Conservation (phyloP, 495 filamentous ascomycete species). For the Hyaloscypha variabilis region DNA sequence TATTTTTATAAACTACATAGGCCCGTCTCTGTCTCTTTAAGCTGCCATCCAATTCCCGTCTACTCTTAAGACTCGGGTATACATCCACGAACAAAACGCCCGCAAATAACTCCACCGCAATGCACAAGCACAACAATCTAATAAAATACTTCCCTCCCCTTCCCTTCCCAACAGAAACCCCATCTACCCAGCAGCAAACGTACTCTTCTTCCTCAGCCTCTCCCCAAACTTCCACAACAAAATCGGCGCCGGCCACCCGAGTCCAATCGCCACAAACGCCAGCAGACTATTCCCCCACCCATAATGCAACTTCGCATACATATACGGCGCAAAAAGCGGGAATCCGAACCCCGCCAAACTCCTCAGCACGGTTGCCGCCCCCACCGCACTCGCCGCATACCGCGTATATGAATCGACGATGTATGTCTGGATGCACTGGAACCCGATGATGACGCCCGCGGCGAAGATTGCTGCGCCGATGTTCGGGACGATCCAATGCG, state of each 20-base stretch:
- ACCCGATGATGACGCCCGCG: slow-evolving; percentile 61
- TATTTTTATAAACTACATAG: no score
- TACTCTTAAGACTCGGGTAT: no score
- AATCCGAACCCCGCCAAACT: slow-evolving; percentile 74
- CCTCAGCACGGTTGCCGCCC: slow-evolving; percentile 66
- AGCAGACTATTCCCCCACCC: slow-evolving; percentile 61
- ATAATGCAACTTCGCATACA: slow-evolving; percentile 59
- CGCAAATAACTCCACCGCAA: no score
- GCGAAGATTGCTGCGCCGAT: slow-evolving; percentile 65
- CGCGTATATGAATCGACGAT: slow-evolving; percentile 77
- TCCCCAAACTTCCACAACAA: slow-evolving; percentile 53
- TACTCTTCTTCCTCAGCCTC: slow-evolving; percentile 53
- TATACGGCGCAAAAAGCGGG: slow-evolving; percentile 71
- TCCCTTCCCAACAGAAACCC: not conserved
- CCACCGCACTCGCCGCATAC: slow-evolving; percentile 74
- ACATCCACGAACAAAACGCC: no score
- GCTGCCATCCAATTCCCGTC: no score
- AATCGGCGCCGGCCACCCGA: slow-evolving; percentile 52
- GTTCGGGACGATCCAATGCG: slow-evolving; percentile 74
- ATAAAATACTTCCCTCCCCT: no score
- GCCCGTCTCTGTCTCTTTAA: no score
- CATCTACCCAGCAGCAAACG: slow-evolving; percentile 61
- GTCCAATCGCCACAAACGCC: slow-evolving; percentile 51
- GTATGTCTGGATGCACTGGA: slow-evolving; percentile 75
- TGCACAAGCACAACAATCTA: no score